A percentile compares a stretch with the other conserved stretches of the same genome.
Conservation (phyloP, 352 stramenopile genomes). For the Aphanomyces invadans region DNA sequence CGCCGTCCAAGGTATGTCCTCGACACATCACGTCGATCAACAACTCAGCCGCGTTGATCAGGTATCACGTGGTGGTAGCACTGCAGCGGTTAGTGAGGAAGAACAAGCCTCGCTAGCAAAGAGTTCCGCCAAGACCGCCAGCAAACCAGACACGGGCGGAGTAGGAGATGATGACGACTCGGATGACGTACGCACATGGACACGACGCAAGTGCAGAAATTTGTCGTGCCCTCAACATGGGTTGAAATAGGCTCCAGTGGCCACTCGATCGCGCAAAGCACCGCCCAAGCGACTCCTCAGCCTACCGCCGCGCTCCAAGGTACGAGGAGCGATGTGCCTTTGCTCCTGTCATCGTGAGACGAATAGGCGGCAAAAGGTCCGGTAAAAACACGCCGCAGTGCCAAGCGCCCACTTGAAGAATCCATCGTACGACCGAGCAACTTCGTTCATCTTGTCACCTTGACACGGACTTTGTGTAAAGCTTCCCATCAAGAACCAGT, state of each 20-base stretch:
- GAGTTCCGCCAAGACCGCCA: neutral
- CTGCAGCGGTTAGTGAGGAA: neutral
- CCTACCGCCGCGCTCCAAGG: neutral
- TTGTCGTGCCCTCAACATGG: too few relatives aligned
- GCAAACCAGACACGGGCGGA: neutral
- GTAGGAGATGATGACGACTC: neutral
- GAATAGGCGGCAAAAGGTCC: too few relatives aligned
- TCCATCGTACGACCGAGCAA: too few relatives aligned
- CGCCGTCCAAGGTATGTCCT: neutral
- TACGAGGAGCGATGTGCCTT: too few relatives aligned
- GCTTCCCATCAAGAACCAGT: neutral
- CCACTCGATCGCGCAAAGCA: neutral
- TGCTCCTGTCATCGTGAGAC: too few relatives aligned
- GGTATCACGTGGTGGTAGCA: too few relatives aligned
- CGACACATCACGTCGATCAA: too few relatives aligned
- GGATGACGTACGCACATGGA: neutral
- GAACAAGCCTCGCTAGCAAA: neutral
- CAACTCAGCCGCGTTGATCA: too few relatives aligned
- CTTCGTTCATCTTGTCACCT: too few relatives aligned
- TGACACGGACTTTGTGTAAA: too few relatives aligned
- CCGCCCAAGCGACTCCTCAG: neutral
- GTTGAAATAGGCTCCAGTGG: neutral
- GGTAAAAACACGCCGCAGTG: too few relatives aligned
- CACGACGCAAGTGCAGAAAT: too few relatives aligned
- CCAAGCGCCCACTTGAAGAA: neutral